phyloP scores from a whole-genome alignment of 2,329 filamentous ascomycete genomes.

The Xylaria sp. region DNA sequence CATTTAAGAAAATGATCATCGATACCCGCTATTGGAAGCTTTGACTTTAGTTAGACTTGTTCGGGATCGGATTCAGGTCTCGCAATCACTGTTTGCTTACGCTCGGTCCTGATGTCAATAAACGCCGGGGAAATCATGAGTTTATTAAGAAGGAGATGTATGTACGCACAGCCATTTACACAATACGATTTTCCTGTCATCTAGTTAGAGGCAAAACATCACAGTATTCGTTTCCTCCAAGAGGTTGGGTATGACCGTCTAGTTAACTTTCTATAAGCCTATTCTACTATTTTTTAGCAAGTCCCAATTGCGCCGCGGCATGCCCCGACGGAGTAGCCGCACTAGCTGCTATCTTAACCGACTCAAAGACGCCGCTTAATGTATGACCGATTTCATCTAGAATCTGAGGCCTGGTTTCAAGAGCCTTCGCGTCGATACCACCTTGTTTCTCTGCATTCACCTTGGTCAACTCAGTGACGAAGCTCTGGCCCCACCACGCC shows the following conservation, averaged over 20 bases:
- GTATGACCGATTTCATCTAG: conserved; percentile 42
- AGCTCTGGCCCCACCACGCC: conserved; percentile 95
- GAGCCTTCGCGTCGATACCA: conserved; percentile 40
- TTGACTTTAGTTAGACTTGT: neutral
- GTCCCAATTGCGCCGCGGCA: conserved; percentile 24
- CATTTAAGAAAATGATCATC: neutral
- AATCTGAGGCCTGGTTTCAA: conserved; percentile 37
- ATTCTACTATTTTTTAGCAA: conserved; percentile 14
- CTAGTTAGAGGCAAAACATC: neutral
- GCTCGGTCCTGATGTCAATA: neutral
- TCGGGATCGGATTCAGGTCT: neutral
- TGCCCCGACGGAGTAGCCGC: conserved; percentile 43
- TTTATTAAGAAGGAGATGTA: neutral
- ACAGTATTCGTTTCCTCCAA: neutral
- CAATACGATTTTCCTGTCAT: neutral
- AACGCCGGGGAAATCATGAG: too few relatives aligned
- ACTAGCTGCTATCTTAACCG: conserved; percentile 45
- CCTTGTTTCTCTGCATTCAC: conserved; percentile 50
- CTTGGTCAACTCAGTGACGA: conserved; percentile 82
- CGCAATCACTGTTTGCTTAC: neutral
- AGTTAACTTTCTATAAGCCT: neutral
- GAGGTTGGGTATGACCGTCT: neutral
- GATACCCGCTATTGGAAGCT: neutral
- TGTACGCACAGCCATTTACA: neutral
- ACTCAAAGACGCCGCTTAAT: conserved; percentile 46